phyloP scores from a whole-genome alignment of 1,284 basidiomycete species.

The Inonotus obliquus region DNA sequence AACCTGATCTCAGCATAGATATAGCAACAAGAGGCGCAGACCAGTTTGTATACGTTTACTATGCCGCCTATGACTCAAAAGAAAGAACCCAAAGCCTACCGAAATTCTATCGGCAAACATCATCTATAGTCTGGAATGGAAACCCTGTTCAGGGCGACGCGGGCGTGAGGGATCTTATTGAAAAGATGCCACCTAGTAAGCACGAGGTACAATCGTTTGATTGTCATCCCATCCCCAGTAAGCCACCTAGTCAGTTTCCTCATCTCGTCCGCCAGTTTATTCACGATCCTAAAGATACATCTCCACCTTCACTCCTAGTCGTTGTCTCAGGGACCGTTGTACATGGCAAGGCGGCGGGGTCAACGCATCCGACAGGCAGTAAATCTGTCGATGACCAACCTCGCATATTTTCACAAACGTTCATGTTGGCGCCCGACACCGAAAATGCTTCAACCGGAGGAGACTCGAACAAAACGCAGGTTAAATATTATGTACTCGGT shows the following conservation, averaged over 20 bases:
- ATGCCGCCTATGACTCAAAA: slow-evolving; percentile 71
- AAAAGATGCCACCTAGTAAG: slow-evolving; percentile 67
- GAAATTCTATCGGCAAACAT: slow-evolving; percentile 70
- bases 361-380: slow-evolving; percentile 45
- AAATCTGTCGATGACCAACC: slow-evolving; percentile 69
- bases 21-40: slow-evolving; percentile 78
- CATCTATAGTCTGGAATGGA: slow-evolving; percentile 83
- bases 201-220: slow-evolving; percentile 84
- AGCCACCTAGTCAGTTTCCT: slow-evolving; percentile 20
- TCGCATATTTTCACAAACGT: slow-evolving; percentile 80
- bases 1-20: slow-evolving; percentile 52
- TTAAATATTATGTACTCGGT: slow-evolving; percentile 71
- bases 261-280: slow-evolving; percentile 5
- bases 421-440: slow-evolving; percentile 76
- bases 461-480: slow-evolving; percentile 37
- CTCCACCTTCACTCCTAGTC: slow-evolving; percentile 72
- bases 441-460: slow-evolving; percentile 58
- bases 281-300: slow-evolving; percentile 44
- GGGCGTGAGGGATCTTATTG: slow-evolving; percentile 59
- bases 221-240: slow-evolving; percentile 83
- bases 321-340: slow-evolving; percentile 74
- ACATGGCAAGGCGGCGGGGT: slow-evolving; percentile 61
- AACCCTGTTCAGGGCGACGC: slow-evolving; percentile 68
- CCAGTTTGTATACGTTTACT: slow-evolving; percentile 73
- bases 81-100: slow-evolving; percentile 65